phyloP scores from a whole-genome alignment of 2,329 filamentous ascomycete genomes.

The Venturia carpophila region DNA sequence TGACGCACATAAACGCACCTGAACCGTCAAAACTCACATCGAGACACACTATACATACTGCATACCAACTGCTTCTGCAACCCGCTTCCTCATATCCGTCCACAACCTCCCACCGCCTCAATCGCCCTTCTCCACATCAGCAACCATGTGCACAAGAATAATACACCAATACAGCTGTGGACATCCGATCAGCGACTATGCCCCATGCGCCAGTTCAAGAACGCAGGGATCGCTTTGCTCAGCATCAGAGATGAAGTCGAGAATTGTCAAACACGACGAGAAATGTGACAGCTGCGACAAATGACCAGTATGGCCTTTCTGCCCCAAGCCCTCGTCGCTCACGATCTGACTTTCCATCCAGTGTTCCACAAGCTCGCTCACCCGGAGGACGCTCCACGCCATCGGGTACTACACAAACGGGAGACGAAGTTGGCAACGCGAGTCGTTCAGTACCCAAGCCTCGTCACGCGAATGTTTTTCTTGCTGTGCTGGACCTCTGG shows the following conservation, averaged over 20 bases:
- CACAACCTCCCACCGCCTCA: not conserved
- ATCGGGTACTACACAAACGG: slow-evolving; percentile 27
- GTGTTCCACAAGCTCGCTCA: slow-evolving; percentile 27
- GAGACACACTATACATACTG: not conserved
- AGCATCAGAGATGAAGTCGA: slow-evolving; percentile 36
- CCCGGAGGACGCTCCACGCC: slow-evolving; percentile 30
- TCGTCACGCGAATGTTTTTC: slow-evolving; percentile 24
- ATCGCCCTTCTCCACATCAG: slow-evolving; percentile 16
- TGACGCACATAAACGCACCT: not conserved
- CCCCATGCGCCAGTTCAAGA: slow-evolving; percentile 41
- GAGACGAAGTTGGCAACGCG: slow-evolving; percentile 26
- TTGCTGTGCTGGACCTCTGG: slow-evolving; percentile 19
- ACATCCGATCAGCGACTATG: slow-evolving; percentile 35
- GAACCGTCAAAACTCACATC: not conserved
- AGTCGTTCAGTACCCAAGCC: slow-evolving; percentile 24
- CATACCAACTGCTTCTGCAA: not conserved
- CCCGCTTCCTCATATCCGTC: not conserved
- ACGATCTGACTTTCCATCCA: slow-evolving; percentile 20
- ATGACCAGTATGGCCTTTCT: slow-evolving; percentile 30
- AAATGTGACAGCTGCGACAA: slow-evolving; percentile 41
- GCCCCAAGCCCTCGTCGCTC: slow-evolving; percentile 12
- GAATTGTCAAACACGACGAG: slow-evolving; percentile 40
- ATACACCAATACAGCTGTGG: slow-evolving; percentile 42
- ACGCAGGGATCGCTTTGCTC: slow-evolving; percentile 24
- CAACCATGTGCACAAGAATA: slow-evolving; percentile 41